Conservation (phyloP, 2,329 filamentous ascomycete genomes). For the Penicillium sp. region DNA sequence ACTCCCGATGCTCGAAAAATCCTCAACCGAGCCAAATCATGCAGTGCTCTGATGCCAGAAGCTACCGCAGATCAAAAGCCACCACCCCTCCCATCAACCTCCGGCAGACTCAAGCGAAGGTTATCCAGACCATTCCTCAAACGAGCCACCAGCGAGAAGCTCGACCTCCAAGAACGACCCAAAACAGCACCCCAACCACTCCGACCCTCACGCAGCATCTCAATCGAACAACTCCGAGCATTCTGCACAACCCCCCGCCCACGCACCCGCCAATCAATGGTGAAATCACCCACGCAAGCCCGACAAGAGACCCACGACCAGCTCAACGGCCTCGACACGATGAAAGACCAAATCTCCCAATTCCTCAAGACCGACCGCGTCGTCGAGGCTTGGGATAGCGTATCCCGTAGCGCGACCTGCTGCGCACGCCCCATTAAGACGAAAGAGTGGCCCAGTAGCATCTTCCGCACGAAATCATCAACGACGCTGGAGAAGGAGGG, state of each 20-base stretch:
- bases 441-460: constrained; percentile 31
- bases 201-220: constrained; percentile 26
- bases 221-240: constrained; percentile 29
- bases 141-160: constrained; percentile 19
- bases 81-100: constrained; percentile 13
- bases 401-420: constrained; percentile 23
- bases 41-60: constrained; percentile 20
- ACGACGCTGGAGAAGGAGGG: constrained; percentile 10
- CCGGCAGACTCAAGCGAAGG: constrained; percentile 24
- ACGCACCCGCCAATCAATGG: constrained; percentile 16
- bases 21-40: constrained; percentile 25
- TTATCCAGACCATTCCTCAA: constrained; percentile 27
- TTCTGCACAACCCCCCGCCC: constrained; percentile 21
- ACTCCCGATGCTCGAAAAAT: constrained; percentile 12
- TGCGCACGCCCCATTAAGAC: constrained; percentile 15
- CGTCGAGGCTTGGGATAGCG: constrained; percentile 33
- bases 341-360: constrained; percentile 35
- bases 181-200: constrained; percentile 28
- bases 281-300: constrained; percentile 9
- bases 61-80: constrained; percentile 3
- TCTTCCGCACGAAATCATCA: constrained; percentile 32
- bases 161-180: constrained; percentile 20
- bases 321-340: constrained; percentile 22
- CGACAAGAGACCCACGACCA: constrained; percentile 10
- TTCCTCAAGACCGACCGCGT: constrained; percentile 38